Evolutionary conservation across 1,139 yeast species (phyloP).

Genomic region (Scheffersomyces parashehatae): DNA sequence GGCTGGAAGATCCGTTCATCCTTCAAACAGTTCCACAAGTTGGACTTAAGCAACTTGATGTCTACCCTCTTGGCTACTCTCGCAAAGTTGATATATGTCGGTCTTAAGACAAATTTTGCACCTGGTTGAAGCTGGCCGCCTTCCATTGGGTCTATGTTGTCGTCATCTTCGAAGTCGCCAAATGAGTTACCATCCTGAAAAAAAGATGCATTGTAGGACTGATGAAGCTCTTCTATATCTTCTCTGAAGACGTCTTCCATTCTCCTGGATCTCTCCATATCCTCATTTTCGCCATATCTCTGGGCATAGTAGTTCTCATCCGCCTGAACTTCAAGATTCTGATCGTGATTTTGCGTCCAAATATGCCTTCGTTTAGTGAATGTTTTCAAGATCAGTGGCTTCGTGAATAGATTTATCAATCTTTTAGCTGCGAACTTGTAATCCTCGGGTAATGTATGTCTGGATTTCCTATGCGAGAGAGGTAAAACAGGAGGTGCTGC

Average conservation of each 20-base stretch:
- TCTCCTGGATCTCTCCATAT: conserved; percentile 12
- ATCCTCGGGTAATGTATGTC: neutral
- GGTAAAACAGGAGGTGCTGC: neutral
- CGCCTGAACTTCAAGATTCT: conserved; percentile 2
- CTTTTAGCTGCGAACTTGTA: conserved; percentile 1
- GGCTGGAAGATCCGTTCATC: neutral
- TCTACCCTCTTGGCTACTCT: conserved; percentile 1
- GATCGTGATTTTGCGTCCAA: conserved; percentile 1
- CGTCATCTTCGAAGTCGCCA: neutral
- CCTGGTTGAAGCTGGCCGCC: neutral
- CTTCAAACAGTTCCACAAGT: conserved; percentile 7
- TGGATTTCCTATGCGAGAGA: neutral
- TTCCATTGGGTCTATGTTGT: neutral
- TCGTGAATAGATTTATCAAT: conserved; percentile 1
- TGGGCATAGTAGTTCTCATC: conserved; percentile 12
- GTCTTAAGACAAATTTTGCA: neutral
- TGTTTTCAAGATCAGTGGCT: conserved; percentile 4
- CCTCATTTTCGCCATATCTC: conserved; percentile 9
- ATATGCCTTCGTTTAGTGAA: neutral
- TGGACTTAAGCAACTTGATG: conserved; percentile 5
- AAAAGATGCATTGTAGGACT: conserved; percentile 12
- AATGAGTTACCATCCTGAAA: conserved; percentile 8
- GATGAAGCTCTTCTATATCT: conserved; percentile 16
- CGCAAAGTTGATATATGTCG: conserved; percentile 1
- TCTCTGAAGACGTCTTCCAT: conserved; percentile 16